Evolutionary conservation across 306 rosid species (phyloP), one percentile per base, ranked within the genome.

Genomic region (Urtica urens): DNA sequence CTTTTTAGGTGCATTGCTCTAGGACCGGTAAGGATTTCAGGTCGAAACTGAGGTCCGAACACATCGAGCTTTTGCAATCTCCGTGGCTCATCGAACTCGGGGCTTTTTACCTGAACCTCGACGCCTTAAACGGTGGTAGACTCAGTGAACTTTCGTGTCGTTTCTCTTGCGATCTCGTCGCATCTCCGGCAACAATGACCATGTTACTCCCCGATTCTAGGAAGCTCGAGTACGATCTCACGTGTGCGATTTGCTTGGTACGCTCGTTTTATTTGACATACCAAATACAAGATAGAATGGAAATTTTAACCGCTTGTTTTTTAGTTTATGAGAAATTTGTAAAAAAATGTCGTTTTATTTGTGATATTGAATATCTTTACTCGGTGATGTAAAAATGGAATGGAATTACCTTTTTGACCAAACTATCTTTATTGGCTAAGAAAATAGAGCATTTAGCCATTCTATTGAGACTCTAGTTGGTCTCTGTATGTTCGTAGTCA

Each of bases 11-110:
- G 40, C 94, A 82, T 59, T 53, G 88, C 66, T 83, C 96, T 30
- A 69, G 61, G 51, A 88, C 74, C 23, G 95, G 93, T 46, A 62
- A 68, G 71, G 64, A 72, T 55, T 88, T 88, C 62, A 83, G 77
- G 61, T 78, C 82, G 19, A 87, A 63, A 67, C 55, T 87, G 88
- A 83, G 45, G 13, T 72, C 88, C 10, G 79, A 78, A 62, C 94
- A 74, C 66, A 61, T 83, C 31, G 88, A 87, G 62, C 86, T 87
- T 66, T 70, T 87, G 66, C 96, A 76, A 53, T 76, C 93, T 46
- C 96, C 96, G 46, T 80, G 93, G 94, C 83, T 87, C 10, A 62
- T 87, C 67, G 94, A 87, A 63, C 66, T 87, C 75, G 96, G 94
- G 10, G 94, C 93, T 60, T 83, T 83, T 53, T 78, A 78, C 60